These are phyloP conservation scores for Clarireedia paspali DNA, from an alignment of 2,329 filamentous ascomycete genomes.

Conservation along the genomic window DNA sequence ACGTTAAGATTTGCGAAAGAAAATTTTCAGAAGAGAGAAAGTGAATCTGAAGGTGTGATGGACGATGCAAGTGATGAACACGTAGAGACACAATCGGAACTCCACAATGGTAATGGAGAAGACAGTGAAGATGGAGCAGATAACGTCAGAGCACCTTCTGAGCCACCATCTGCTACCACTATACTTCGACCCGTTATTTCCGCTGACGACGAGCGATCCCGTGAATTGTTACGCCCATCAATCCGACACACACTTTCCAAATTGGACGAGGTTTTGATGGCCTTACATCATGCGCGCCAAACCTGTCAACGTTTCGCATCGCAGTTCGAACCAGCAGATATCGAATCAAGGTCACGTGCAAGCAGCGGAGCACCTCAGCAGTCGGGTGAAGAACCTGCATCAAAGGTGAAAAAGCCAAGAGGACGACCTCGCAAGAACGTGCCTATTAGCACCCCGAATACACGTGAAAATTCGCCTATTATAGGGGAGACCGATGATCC, in stretches of 20 bases:
- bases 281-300: conserved; percentile 60
- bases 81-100: conserved; percentile 6
- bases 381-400: not conserved
- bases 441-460: conserved; percentile 12
- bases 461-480: not conserved
- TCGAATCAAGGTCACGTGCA: conserved; percentile 9
- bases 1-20: conserved; percentile 62
- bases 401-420: conserved; percentile 8
- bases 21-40: conserved; percentile 41
- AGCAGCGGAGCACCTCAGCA: not conserved
- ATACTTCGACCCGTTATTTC: conserved; percentile 44
- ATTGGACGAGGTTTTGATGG: conserved; percentile 61
- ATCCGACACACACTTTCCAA: conserved; percentile 62
- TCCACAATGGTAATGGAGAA: not conserved
- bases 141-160: conserved; percentile 6
- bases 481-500: not conserved
- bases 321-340: conserved; percentile 28
- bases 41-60: not conserved
- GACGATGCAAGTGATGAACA: conserved; percentile 12
- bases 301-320: conserved; percentile 36
- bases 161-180: not conserved
- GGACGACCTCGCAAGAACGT: conserved; percentile 22
- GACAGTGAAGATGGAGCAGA: conserved; percentile 5
- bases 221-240: conserved; percentile 56
- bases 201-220: conserved; percentile 63